phyloP scores from a whole-genome alignment of 2,329 filamentous ascomycete genomes.

The Venturiaceae sp. region DNA sequence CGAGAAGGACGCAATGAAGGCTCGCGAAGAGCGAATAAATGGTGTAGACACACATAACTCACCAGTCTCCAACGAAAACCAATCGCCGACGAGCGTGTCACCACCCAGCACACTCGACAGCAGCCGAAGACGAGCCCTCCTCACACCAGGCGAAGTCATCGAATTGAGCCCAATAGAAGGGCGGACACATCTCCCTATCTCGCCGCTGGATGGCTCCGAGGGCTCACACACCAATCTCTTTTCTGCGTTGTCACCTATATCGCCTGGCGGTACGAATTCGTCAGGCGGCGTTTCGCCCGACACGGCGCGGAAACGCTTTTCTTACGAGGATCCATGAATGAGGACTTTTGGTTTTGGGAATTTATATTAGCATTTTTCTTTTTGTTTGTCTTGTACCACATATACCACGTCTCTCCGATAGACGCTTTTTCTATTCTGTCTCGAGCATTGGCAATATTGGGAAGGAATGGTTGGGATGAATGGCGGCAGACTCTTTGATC shows the following conservation, averaged over 20 bases:
- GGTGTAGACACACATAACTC: slow-evolving; percentile 25
- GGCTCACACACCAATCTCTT: slow-evolving; percentile 8
- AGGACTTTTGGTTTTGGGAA: background rate
- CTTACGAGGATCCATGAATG: slow-evolving; percentile 5
- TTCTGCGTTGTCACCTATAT: background rate
- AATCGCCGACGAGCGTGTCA: background rate
- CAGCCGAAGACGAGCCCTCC: background rate
- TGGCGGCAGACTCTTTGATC: too few species aligned
- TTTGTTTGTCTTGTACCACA: background rate
- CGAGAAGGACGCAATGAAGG: slow-evolving; percentile 38
- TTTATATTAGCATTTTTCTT: background rate
- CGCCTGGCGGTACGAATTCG: background rate
- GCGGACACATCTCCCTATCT: background rate
- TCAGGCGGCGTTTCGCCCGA: background rate
- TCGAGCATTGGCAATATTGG: background rate
- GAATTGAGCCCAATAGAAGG: slow-evolving; percentile 4
- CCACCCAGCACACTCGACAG: slow-evolving; percentile 4
- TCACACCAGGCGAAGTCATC: slow-evolving; percentile 5
- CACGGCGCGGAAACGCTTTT: background rate
- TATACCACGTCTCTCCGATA: background rate
- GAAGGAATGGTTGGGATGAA: too few species aligned
- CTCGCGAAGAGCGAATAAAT: slow-evolving; percentile 35
- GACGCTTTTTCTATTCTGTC: background rate
- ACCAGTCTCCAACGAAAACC: slow-evolving; percentile 12
- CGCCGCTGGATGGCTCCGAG: slow-evolving; percentile 4